Evolutionary conservation across 169 alveolate species (phyloP), one percentile per base, ranked within the genome.

Genomic region (Sarcocystis neurona): DNA sequence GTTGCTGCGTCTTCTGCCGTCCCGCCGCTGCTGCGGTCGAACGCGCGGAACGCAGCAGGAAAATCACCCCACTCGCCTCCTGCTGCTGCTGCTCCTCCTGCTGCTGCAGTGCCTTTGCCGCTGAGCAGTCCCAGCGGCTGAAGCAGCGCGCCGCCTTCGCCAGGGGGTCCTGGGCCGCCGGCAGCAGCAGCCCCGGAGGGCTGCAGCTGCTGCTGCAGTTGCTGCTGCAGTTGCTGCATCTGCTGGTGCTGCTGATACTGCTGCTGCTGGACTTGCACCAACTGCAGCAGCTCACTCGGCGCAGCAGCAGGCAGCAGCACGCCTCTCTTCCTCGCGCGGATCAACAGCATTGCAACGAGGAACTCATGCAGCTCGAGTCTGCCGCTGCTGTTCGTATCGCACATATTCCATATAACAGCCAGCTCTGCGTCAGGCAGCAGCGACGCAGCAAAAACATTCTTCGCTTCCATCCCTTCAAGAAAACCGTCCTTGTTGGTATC

Each of bases 341-440:
- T 63, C 41, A 63, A n/a, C 8, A 43, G 27, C 75, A 63, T 63
- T 10, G 75, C 75, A 18, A 63, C 18, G 43, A 63, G 75, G 43
- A 63, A 63, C 75, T 63, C 75, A 2, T 63, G 75, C 27, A 15
- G 34, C 20, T 37, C 32, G n/a, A 63, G 75, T 37, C 75, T 37
- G 43, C 75, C 75, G 75, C 32, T 41, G 12, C 41, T 6, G 41
- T 63, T 41, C 46, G 32, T 20, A 15, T 63, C 75, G 41, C 46
- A 37, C 46, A 63, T 37, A 20, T 37, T 15, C 75, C 75, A 63
- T 37, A 63, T 63, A 20, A 43, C 75, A 20, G 75, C 75, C 6
- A 63, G n/a, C 44, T 63, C 75, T 18, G 75, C 1, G 75, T 63
- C 75, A n/a, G 75, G 75, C 8, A 63, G 75, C 2, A 63, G 75